Evolutionary conservation across 495 filamentous ascomycete species (phyloP).

Genomic region (Chaetomidium leptoderma): DNA sequence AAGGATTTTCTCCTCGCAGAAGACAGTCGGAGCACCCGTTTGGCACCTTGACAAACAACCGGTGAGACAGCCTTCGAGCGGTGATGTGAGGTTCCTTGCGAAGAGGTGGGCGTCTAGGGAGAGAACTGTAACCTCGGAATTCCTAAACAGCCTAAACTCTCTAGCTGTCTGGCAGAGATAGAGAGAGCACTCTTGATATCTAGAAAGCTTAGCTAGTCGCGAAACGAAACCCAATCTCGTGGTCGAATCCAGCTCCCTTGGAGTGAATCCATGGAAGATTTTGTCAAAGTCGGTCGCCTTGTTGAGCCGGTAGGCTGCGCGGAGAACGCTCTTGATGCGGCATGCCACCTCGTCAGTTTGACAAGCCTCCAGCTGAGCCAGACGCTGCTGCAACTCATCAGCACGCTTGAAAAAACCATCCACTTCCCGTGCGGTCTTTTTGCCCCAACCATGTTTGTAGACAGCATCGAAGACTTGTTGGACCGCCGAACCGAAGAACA

Average conservation of each 20-base stretch:
- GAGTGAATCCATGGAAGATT: slow-evolving; percentile 13
- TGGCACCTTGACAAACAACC: slow-evolving; percentile 6
- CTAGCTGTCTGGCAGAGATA: slow-evolving; percentile 32
- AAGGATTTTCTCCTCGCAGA: background rate
- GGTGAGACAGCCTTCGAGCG: slow-evolving; percentile 4
- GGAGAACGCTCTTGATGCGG: background rate
- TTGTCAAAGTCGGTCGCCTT: slow-evolving; percentile 2
- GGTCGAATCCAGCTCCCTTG: slow-evolving; percentile 11
- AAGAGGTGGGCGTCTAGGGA: slow-evolving; percentile 29
- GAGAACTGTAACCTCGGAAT: slow-evolving; percentile 25
- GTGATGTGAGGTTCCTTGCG: slow-evolving; percentile 4
- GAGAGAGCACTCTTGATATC: slow-evolving; percentile 34
- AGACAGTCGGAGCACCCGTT: background rate
- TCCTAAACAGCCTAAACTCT: slow-evolving; percentile 23
- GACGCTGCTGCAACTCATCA: background rate
- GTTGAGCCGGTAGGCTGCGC: slow-evolving; percentile 4
- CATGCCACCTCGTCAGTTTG: background rate
- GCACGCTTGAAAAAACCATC: background rate
- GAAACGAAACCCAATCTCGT: slow-evolving; percentile 23
- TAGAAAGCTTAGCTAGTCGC: slow-evolving; percentile 34
- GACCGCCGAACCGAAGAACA: slow-evolving; percentile 4
- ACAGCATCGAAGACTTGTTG: slow-evolving; percentile 5
- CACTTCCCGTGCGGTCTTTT: background rate
- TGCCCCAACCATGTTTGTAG: background rate
- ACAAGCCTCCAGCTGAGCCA: slow-evolving; percentile 1